phyloP scores from a whole-genome alignment of 2,329 filamentous ascomycete species.

The Ophiostoma populinum region DNA sequence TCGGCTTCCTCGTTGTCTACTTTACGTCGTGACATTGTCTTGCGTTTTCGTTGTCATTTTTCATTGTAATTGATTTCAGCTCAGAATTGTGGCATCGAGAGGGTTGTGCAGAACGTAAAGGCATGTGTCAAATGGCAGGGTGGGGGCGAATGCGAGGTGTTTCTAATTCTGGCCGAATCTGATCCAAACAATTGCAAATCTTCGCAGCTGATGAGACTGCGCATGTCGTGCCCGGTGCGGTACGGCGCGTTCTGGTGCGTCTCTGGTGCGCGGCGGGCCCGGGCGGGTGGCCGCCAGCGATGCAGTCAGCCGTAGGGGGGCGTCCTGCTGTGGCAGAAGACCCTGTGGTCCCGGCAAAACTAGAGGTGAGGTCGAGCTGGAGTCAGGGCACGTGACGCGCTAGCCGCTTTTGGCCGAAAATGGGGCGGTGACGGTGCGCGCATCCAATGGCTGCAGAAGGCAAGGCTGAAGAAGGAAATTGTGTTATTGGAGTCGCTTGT shows the following conservation, averaged over 20 bases:
- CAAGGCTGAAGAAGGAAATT: conserved; percentile 11
- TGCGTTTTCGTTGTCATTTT: too few relatives aligned
- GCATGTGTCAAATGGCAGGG: too few relatives aligned
- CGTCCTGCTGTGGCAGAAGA: conserved; percentile 6
- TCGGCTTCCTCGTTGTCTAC: conserved; percentile 87
- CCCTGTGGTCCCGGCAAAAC: conserved; percentile 11
- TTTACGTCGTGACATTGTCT: conserved; percentile 42
- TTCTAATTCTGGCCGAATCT: too few relatives aligned
- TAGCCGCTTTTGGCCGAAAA: conserved; percentile 5
- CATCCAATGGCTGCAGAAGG: conserved; percentile 11
- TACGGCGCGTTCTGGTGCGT: neutral
- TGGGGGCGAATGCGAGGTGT: too few relatives aligned
- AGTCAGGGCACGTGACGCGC: conserved; percentile 6
- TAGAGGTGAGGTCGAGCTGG: conserved; percentile 12
- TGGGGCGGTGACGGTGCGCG: too few relatives aligned
- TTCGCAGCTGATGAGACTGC: too few relatives aligned
- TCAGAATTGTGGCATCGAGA: too few relatives aligned
- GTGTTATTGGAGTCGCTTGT: neutral
- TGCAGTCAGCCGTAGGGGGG: conserved; percentile 6
- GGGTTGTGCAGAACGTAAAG: too few relatives aligned
- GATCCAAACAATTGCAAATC: too few relatives aligned
- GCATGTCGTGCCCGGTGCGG: neutral
- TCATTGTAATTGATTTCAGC: too few relatives aligned
- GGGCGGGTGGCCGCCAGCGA: neutral
- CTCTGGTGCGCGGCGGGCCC: neutral